Conservation (phyloP, 148 eudicot species). For the Nepenthes mirabilis region DNA sequence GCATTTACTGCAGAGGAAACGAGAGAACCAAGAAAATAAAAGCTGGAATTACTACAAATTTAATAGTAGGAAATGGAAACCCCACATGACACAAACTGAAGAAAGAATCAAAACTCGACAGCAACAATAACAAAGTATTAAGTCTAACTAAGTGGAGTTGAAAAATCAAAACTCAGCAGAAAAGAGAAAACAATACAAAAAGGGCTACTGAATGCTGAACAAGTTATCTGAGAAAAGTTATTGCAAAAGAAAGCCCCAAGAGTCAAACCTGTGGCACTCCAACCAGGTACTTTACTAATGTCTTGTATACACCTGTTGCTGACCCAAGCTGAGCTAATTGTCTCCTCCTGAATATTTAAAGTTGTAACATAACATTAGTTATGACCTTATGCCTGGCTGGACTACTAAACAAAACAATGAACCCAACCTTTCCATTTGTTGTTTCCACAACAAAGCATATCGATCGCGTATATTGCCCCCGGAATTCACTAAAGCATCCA, state of each 20-base stretch:
- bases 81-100: no score
- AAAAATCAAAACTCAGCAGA: neutral
- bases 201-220: neutral
- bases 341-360: conserved; percentile 48
- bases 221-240: neutral
- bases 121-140: no score
- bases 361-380: conserved; percentile 11
- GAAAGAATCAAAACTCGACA: neutral
- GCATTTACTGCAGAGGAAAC: neutral
- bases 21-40: no score
- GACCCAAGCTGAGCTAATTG: conserved; percentile 95
- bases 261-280: conserved; percentile 88
- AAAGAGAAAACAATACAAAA: no score
- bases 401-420: neutral
- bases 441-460: conserved; percentile 87
- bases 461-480: conserved; percentile 86
- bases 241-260: neutral
- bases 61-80: no score
- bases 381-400: neutral
- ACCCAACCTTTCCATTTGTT: conserved; percentile 90
- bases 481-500: conserved; percentile 72
- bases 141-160: neutral
- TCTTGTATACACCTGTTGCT: conserved; percentile 93
- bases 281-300: conserved; percentile 88
- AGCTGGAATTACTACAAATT: no score